Conservation (phyloP, 1,139 yeast species). For the Starmera stellimalicola region DNA sequence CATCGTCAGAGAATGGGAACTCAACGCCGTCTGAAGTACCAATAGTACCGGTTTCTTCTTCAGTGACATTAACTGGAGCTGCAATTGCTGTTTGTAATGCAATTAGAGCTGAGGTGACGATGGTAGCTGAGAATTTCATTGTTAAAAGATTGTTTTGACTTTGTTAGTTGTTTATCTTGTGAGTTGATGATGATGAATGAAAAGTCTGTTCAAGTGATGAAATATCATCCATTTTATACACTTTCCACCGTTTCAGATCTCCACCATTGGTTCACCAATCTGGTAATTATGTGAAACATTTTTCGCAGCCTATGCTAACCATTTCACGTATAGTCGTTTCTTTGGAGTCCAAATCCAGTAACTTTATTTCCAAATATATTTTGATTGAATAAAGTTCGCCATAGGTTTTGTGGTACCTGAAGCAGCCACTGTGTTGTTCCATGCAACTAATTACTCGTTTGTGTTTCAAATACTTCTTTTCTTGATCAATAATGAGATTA, state of each 20-base stretch:
- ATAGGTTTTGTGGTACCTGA: no score
- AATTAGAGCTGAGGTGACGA: slow-evolving; percentile 7
- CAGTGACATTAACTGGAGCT: slow-evolving; percentile 9
- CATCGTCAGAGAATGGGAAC: slow-evolving; percentile 14
- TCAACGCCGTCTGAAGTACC: slow-evolving; percentile 16
- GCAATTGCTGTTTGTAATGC: slow-evolving; percentile 11
- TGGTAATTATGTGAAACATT: background rate
- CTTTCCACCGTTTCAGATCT: background rate
- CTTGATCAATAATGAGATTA: no score
- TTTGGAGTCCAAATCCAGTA: background rate
- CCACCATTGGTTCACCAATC: background rate
- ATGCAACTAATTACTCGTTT: background rate
- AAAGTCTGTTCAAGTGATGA: background rate
- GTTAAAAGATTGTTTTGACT: background rate
- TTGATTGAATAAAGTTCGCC: no score
- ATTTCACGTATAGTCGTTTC: background rate
- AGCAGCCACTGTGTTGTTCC: no score
- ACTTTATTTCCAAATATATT: no score
- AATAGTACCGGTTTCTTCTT: slow-evolving; percentile 1
- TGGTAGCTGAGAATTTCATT: slow-evolving; percentile 12
- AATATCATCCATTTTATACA: background rate
- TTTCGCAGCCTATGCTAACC: no score
- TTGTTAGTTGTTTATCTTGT: no score
- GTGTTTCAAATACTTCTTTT: no score
- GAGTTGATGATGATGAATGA: background rate